Conservation (phyloP, 1,284 basidiomycete species). For the Austropuccinia psidii region DNA sequence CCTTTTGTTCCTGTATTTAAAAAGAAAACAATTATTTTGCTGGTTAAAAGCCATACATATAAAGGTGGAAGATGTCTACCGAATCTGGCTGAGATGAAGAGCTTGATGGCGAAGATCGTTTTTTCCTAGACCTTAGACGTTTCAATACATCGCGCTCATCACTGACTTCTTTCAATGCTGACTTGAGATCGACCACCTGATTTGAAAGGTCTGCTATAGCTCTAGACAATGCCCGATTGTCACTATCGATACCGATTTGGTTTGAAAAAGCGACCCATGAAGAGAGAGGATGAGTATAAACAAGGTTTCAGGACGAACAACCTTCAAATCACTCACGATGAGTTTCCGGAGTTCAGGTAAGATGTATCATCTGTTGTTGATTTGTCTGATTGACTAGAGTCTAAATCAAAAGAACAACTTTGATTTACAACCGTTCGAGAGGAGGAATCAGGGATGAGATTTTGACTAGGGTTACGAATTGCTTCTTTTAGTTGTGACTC, state of each 20-base stretch:
- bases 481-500: slow-evolving; percentile 7
- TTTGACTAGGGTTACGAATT: not conserved
- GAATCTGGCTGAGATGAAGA: not conserved
- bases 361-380: not conserved
- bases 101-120: not conserved
- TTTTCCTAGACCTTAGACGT: not conserved
- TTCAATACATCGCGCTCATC: slow-evolving; percentile 21
- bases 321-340: slow-evolving; percentile 13
- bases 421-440: not conserved
- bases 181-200: slow-evolving; percentile 21
- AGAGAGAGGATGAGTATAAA: not conserved
- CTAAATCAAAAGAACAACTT: not conserved
- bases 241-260: not conserved
- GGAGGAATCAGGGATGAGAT: not conserved
- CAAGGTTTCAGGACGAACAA: not conserved
- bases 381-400: not conserved
- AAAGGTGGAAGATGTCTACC: not conserved
- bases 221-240: slow-evolving; percentile 24
- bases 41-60: too few species aligned
- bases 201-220: slow-evolving; percentile 21
- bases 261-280: not conserved
- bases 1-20: not conserved
- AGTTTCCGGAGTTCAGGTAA: not conserved
- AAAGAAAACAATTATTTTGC: not conserved
- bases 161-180: slow-evolving; percentile 22